These are phyloP conservation scores for Capsicum rhomboideum DNA, from an alignment of 257 asterid species.

Conservation along the genomic window DNA sequence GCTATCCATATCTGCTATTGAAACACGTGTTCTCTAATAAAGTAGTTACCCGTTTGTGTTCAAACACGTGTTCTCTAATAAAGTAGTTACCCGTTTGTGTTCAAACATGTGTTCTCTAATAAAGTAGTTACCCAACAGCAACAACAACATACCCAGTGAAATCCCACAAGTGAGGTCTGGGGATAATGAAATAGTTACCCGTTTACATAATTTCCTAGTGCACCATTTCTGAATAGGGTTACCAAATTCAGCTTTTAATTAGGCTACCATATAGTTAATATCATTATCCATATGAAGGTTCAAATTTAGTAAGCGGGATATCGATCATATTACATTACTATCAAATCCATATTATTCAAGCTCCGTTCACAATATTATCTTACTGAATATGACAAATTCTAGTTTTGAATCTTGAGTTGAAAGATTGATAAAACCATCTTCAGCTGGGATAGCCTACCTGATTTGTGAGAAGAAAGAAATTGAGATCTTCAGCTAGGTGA, in stretches of 20 bases:
- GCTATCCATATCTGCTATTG: neutral
- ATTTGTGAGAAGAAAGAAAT: too few relatives aligned
- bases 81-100: too few relatives aligned
- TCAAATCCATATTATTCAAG: neutral
- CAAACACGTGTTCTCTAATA: neutral
- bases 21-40: neutral
- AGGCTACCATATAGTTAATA: neutral
- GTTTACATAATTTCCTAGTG: neutral
- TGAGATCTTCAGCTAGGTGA: neutral
- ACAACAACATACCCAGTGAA: too few relatives aligned
- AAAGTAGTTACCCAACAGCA: too few relatives aligned
- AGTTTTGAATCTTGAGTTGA: too few relatives aligned
- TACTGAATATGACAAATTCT: neutral
- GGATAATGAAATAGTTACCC: too few relatives aligned
- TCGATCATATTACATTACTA: neutral
- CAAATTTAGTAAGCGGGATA: neutral
- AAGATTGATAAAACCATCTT: too few relatives aligned
- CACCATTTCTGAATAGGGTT: neutral
- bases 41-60: too few relatives aligned
- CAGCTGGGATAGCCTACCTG: too few relatives aligned
- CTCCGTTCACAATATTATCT: neutral
- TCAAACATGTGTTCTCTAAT: neutral
- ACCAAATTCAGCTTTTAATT: neutral
- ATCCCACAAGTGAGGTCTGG: too few relatives aligned
- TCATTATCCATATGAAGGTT: neutral